phyloP scores from a whole-genome alignment of 164 flowering plant species.

The Chloranthus sessilifolius region DNA sequence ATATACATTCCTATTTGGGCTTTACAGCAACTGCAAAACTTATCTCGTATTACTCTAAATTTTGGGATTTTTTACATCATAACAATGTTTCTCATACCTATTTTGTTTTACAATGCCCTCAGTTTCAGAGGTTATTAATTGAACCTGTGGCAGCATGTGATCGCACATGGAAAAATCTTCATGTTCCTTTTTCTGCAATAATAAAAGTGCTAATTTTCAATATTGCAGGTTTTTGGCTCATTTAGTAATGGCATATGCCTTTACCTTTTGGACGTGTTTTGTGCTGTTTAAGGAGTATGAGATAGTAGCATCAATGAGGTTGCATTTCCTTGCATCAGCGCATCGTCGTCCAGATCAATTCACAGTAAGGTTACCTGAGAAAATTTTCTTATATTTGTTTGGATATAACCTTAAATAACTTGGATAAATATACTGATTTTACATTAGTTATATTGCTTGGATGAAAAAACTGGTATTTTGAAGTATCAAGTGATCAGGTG shows the following conservation, averaged over 20 bases:
- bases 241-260: constrained; percentile 71
- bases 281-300: constrained; percentile 64
- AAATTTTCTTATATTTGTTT: not conserved
- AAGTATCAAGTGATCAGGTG: not conserved
- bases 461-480: not conserved
- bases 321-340: constrained; percentile 76
- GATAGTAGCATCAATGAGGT: constrained; percentile 58
- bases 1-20: too few relatives aligned
- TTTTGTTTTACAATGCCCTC: too few relatives aligned
- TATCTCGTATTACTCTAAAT: too few relatives aligned
- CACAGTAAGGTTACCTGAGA: constrained; percentile 40
- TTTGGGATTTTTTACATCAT: too few relatives aligned
- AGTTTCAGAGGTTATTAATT: too few relatives aligned
- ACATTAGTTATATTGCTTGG: not conserved
- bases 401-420: not conserved
- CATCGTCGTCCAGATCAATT: constrained; percentile 78
- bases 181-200: not conserved
- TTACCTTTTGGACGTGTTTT: constrained; percentile 84
- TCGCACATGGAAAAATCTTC: too few relatives aligned
- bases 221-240: constrained; percentile 77
- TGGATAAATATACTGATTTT: not conserved
- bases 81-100: too few relatives aligned
- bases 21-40: too few relatives aligned
- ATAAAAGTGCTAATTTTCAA: not conserved
- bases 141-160: too few relatives aligned